A percentile compares a stretch with the other conserved stretches of the same genome.
Conservation (phyloP, 2,329 filamentous ascomycete species). For the Rachicladosporium sp. region DNA sequence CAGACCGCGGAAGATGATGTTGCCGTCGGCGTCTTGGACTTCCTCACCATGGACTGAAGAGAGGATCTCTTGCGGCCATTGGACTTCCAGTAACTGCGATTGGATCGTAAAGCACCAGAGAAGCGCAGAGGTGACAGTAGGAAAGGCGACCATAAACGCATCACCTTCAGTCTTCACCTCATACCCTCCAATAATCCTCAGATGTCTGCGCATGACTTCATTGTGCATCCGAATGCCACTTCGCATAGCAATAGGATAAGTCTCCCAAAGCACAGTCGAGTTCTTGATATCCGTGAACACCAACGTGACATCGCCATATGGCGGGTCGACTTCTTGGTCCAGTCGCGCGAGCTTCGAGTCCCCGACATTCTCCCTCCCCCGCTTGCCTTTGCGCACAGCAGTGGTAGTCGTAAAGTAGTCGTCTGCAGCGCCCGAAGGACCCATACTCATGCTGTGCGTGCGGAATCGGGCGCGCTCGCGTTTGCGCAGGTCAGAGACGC, state of each 20-base stretch:
- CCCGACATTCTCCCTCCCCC: constrained; percentile 45
- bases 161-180: constrained; percentile 99
- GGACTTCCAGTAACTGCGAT: constrained; percentile 70
- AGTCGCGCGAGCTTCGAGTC: constrained; percentile 81
- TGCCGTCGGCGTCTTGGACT: constrained; percentile 69
- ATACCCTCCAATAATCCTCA: constrained; percentile 88
- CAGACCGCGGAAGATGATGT: constrained; percentile 82
- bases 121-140: constrained; percentile 84
- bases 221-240: constrained; percentile 97
- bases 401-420: constrained; percentile 45
- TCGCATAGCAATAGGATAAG: constrained; percentile 87
- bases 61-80: constrained; percentile 88
- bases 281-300: constrained; percentile 99
- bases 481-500: constrained; percentile 79
- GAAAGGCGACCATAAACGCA: constrained; percentile 98
- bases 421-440: constrained; percentile 57
- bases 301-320: constrained; percentile 79
- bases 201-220: constrained; percentile 84
- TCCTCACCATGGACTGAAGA: constrained; percentile 76
- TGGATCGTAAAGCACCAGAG: constrained; percentile 97
- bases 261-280: constrained; percentile 92
- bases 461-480: constrained; percentile 64
- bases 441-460: constrained; percentile 75
- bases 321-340: constrained; percentile 81
- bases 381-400: constrained; percentile 52